Base-by-base conservation (phyloP, 1,139 yeast species). In the Pichia inconspicua region DNA sequence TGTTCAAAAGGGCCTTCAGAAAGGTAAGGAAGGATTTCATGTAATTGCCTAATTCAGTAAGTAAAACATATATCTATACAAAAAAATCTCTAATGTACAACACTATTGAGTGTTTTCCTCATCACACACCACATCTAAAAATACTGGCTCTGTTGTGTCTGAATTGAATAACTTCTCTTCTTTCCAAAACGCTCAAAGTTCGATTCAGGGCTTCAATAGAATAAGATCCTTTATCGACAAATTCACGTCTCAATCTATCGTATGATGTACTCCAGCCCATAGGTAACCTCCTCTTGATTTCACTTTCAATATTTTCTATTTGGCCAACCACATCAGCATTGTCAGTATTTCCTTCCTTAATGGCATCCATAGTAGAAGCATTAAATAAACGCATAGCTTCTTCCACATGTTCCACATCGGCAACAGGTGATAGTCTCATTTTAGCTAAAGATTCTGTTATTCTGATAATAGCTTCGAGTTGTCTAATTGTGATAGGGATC, bases 321-420 rank as follows among this genome's bases (percentile, higher is more conserved):
- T 89, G 94, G 36, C 78, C 77, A 66, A 56, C 77, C 19, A 64
- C 59, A 76, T 48, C 74, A 62, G 50, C 76, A 67, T 75, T 74
- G 53, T 77, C 80, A 5, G 75, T 61, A 46, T 67, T 67, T 32
- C 74, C 73, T 40, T 66, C 61, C 70, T 65, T 86, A 15, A 94
- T 96, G 0, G 98, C 98, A 63, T 89, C 92, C 96, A 94, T 89
- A 0, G 99, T 94, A 1, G 98, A 92, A 0, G 98, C 96, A 52
- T 88, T 86, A 68, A 94, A 94, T 52, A 94, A 70, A 59, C 99
- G 73, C 54, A 94, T 86, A 0, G 97, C 97, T 66, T 94, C 98
- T 61, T 88, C 94, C 15, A 92, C 98, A 62, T 94, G 97, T 54
- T 80, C 84, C 57, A 82, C 94, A 4, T 81, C 78, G 3, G 97